These are phyloP conservation scores for Botrytis medusae DNA, from an alignment of 2,329 filamentous ascomycete species.

Conservation along the genomic window DNA sequence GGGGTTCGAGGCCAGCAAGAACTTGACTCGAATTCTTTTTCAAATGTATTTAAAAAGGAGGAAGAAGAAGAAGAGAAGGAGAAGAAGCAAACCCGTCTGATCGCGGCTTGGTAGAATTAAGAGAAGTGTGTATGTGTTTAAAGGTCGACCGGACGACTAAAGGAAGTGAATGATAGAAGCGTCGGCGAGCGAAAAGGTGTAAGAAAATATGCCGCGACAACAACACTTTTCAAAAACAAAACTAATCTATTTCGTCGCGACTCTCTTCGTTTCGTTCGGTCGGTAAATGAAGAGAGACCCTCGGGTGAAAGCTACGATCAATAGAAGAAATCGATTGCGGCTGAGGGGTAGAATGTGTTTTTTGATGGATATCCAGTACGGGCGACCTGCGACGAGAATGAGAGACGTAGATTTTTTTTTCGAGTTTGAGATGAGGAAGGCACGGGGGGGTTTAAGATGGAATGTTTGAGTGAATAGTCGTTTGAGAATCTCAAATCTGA, in stretches of 20 bases:
- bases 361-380: conserved; percentile 4
- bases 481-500: conserved; percentile 21
- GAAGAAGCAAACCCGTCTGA: conserved; percentile 1
- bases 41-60: neutral
- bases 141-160: neutral
- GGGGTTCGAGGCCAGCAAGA: conserved; percentile 41
- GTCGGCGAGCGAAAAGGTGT: neutral
- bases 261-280: conserved; percentile 5
- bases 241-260: neutral
- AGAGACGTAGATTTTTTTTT: conserved; percentile 14
- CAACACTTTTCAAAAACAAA: conserved; percentile 9
- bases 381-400: conserved; percentile 25
- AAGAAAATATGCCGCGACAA: neutral
- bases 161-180: neutral
- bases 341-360: conserved; percentile 1
- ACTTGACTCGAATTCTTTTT: conserved; percentile 29
- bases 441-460: conserved; percentile 18
- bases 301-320: conserved; percentile 5
- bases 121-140: neutral
- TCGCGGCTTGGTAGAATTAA: conserved; percentile 6
- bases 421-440: conserved; percentile 20
- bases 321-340: neutral
- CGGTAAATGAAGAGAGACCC: neutral
- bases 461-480: conserved; percentile 14
- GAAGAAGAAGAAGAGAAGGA: neutral